Base-by-base conservation (phyloP, 352 stramenopile genomes). In the Pythium grandisporangium region DNA sequence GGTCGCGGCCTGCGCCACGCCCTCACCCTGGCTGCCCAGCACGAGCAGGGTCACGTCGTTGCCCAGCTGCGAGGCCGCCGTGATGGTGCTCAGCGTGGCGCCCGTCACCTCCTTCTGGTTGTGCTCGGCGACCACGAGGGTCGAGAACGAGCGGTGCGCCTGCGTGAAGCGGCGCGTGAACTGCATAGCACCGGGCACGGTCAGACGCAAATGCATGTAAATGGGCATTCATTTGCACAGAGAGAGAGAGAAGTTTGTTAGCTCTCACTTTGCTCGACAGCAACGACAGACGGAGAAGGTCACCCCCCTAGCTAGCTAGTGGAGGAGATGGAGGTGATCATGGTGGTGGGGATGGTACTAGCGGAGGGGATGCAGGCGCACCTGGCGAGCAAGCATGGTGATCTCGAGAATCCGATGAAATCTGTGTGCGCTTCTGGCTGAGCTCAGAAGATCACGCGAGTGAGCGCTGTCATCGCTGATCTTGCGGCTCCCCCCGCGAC, bases 101-200 rank as follows among this genome's bases (percentile, higher is more conserved):
- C 65, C 56, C 0, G 69, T 86, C 21, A 96, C 51, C 22, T 73
- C 60, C 42, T 70, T 59, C 34, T 65, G 58, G 63, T 94, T 89
- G 66, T 93, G 80, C 62, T 95, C 84, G 39, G 83, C 83, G 39
- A 96, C 60, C 25, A 96, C 79, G n/a, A 96, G 57, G 30, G 78
- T 90, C 42, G 78, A 88, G 43, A 93, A 66, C 37, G 52, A 58
- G 30, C 54, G 44, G 25, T 52, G 46, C 11, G 56, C 23, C 46
- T 53, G 65, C 24, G 70, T 43, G 11, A 68, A 63, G 45, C 70
- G 69, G 43, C 70, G 75, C 32, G 71, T 45, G 40, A 82, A 60
- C 69, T 82, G 25, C n/a, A n/a, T 34, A 27, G 24, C 24, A 16
- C 11, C 8, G 7, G 19, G 6, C 23, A 46, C 26, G 29, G 16